These are phyloP conservation scores for Nigrospora oryzae DNA, from an alignment of 2,329 filamentous ascomycete genomes.

Conservation along the genomic window DNA sequence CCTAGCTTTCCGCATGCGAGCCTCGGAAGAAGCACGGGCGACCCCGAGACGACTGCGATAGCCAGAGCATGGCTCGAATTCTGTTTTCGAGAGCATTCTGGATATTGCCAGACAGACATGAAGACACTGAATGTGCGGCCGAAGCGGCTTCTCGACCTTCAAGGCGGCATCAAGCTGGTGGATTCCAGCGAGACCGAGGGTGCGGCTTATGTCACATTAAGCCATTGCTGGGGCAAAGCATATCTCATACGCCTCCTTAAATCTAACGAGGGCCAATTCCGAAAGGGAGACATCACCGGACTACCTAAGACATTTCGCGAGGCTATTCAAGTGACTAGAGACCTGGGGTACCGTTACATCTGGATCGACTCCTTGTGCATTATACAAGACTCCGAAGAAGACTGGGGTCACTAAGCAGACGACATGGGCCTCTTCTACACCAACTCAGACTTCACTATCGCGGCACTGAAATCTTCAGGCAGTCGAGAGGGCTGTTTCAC, in stretches of 20 bases:
- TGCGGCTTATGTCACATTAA: neutral
- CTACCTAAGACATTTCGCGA: constrained; percentile 4
- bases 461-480: constrained; percentile 1
- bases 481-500: constrained; percentile 1
- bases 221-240: constrained; percentile 2
- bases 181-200: neutral
- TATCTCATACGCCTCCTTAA: neutral
- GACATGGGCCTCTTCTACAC: constrained; percentile 3
- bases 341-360: constrained; percentile 2
- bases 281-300: neutral
- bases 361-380: constrained; percentile 8
- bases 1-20: neutral
- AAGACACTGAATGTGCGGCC: constrained; percentile 1
- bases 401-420: constrained; percentile 2
- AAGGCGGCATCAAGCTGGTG: neutral
- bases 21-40: constrained; percentile 1
- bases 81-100: neutral
- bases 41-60: neutral
- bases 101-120: neutral
- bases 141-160: neutral
- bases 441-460: constrained; percentile 5
- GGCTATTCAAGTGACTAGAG: neutral
- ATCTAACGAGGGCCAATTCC: neutral
- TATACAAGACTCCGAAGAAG: constrained; percentile 2
- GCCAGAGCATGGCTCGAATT: neutral